These are phyloP conservation scores for Hypoxylon lenormandii DNA, from an alignment of 495 filamentous ascomycete genomes.

Conservation along the genomic window DNA sequence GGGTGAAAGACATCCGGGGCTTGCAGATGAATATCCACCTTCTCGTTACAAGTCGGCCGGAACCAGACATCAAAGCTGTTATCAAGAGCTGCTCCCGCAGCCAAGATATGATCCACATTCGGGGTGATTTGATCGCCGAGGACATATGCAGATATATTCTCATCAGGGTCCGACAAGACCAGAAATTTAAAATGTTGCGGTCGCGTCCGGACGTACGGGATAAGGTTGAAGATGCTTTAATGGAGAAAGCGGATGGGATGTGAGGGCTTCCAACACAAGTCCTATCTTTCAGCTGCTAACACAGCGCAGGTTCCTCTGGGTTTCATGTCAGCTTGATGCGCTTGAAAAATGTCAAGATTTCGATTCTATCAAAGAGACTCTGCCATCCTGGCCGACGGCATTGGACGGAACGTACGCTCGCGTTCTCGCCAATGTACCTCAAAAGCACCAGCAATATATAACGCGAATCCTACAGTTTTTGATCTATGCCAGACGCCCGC, in stretches of 20 bases:
- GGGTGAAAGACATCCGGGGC: slow-evolving; percentile 5
- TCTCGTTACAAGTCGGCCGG: slow-evolving; percentile 48
- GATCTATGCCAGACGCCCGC: slow-evolving; percentile 45
- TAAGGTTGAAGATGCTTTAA: slow-evolving; percentile 49
- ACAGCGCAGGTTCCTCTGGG: slow-evolving; percentile 57
- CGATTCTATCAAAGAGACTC: slow-evolving; percentile 31
- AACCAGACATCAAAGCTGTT: slow-evolving; percentile 38
- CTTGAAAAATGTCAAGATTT: slow-evolving; percentile 51
- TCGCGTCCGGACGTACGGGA: slow-evolving; percentile 38
- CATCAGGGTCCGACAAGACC: slow-evolving; percentile 21
- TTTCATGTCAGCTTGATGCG: slow-evolving; percentile 53
- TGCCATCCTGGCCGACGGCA: slow-evolving; percentile 50
- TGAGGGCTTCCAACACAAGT: slow-evolving; percentile 33
- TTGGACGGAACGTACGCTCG: slow-evolving; percentile 57
- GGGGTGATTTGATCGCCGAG: slow-evolving; percentile 18
- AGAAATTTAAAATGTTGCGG: slow-evolving; percentile 20
- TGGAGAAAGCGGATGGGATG: slow-evolving; percentile 55
- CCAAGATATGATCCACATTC: slow-evolving; percentile 16
- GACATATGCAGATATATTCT: slow-evolving; percentile 45
- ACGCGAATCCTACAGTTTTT: slow-evolving; percentile 52
- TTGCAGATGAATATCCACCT: slow-evolving; percentile 32
- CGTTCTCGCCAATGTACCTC: slow-evolving; percentile 49
- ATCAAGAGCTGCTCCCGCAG: slow-evolving; percentile 5
- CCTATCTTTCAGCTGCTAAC: slow-evolving; percentile 8
- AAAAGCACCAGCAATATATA: slow-evolving; percentile 27